Evolutionary conservation across 1,139 yeast genomes (phyloP), one percentile per base, ranked within the genome.

Genomic region (Yamadazyma kanchanaburiensis): DNA sequence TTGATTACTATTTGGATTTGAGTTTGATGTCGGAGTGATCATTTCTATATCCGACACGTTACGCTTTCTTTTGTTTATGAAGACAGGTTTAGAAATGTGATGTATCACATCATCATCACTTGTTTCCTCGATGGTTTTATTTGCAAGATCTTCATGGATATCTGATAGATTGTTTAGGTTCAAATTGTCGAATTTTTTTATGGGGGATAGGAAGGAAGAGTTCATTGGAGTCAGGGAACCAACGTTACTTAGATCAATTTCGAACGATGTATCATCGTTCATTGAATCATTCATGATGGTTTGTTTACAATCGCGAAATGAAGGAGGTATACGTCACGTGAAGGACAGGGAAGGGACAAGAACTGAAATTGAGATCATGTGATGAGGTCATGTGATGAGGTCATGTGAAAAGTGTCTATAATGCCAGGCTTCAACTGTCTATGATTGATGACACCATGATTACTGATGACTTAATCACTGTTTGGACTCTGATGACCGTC

Each of bases 131-230:
- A 49, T 40, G 10, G 53, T 49, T 28, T 48, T 38, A 28, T 50
- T 46, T 5, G 49, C 40, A 8, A 40, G 30, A 22, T 36, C 38
- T 27, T 39, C 44, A 19, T 35, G 26, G 18, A 39, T 33, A 25
- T 43, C 45, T 17, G 43, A 33, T 3, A 39, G 24, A 23, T 38
- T 43, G 21, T 47, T 48, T 13, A 60, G 34, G 35, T 63, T 61
- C 23, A 63, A 40, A 22, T 55, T 51, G 37, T 56, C 56, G 22
- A 63, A 49, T 33, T 51, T 51, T 30, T 51, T 53, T 33, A 60
- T 55, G 9, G 74, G 74, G 1, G 72, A 65, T 15, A 58, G 37
- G 33, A 67, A 64, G 13, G 64, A 48, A 7, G 43, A 39, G 31
- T 43, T 43, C 32, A 38, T 34, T 24, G 49, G 49, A 3, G 49